Percentiles rank a stretch among this genome's conserved stretches.
These are phyloP conservation scores for Arthonia radiata DNA, from an alignment of 495 filamentous ascomycete species.

Conservation along the genomic window DNA sequence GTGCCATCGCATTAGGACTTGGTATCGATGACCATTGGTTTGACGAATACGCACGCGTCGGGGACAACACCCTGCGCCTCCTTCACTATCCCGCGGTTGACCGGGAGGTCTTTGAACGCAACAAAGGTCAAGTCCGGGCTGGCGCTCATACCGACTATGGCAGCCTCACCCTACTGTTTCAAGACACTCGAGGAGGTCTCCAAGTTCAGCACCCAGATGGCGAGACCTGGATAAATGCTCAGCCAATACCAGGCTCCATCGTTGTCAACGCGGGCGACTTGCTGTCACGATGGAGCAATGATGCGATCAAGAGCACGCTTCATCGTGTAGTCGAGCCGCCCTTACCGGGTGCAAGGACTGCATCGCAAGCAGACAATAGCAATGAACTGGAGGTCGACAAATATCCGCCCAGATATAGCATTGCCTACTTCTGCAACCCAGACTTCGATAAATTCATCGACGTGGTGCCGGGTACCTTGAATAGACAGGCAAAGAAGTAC, in stretches of 20 bases:
- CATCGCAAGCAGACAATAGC: too few species aligned
- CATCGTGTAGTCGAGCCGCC: constrained; percentile 82
- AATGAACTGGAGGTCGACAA: too few species aligned
- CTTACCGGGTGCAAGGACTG: too few species aligned
- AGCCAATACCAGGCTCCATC: constrained; percentile 57
- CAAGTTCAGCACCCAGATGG: constrained; percentile 63
- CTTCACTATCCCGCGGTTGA: constrained; percentile 63
- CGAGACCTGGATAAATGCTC: constrained; percentile 64
- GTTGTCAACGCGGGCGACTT: constrained; percentile 86
- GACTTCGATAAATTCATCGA: constrained; percentile 59
- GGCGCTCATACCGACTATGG: constrained; percentile 54
- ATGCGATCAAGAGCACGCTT: constrained; percentile 64
- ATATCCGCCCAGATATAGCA: constrained; percentile 40
- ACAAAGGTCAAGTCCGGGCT: constrained; percentile 52
- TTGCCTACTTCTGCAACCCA: constrained; percentile 77
- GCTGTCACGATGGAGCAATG: constrained; percentile 74
- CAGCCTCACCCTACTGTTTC: constrained; percentile 70
- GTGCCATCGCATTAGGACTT: constrained; percentile 68
- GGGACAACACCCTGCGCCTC: constrained; percentile 72
- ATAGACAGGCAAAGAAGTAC: constrained; percentile 54
- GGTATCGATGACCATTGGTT: constrained; percentile 51
- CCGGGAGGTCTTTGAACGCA: constrained; percentile 40
- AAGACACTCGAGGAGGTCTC: constrained; percentile 58
- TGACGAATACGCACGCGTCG: constrained; percentile 41
- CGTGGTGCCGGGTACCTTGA: constrained; percentile 67